Evolutionary conservation across 257 asterid genomes (phyloP).

Genomic region (Solanum etuberosum): DNA sequence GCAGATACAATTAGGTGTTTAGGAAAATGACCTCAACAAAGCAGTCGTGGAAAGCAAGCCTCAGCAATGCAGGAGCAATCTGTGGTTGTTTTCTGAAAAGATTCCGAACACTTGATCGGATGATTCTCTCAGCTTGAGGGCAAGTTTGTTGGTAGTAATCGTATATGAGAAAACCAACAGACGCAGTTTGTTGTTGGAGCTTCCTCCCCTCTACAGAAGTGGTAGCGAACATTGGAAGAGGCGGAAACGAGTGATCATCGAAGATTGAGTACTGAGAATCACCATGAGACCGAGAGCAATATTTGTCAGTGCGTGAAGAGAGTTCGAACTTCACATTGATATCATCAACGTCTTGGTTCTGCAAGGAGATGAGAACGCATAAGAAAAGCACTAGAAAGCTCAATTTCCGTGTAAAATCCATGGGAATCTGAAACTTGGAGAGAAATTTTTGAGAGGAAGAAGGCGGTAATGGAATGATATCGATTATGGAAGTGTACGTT

Average conservation of each 20-base stretch:
- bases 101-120: conserved; percentile 28
- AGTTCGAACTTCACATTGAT: conserved; percentile 6
- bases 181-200: background rate
- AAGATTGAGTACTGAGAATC: background rate
- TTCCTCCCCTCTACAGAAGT: background rate
- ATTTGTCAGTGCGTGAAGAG: background rate
- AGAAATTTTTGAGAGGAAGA: background rate
- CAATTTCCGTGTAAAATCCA: conserved; percentile 38
- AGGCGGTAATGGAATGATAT: conserved; percentile 25
- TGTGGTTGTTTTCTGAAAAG: conserved; percentile 15
- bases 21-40: conserved; percentile 36
- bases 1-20: background rate
- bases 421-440: background rate
- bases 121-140: conserved; percentile 40
- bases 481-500: conserved; percentile 7
- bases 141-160: conserved; percentile 53
- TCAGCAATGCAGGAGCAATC: conserved; percentile 44
- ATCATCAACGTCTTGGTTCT: conserved; percentile 30
- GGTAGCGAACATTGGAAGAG: background rate
- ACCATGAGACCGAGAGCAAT: background rate
- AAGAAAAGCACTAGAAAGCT: conserved; percentile 35
- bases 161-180: conserved; percentile 17
- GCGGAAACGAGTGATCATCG: background rate
- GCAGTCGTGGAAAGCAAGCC: conserved; percentile 65
- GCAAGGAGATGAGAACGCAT: conserved; percentile 38